Conservation (phyloP, 371 early-diverging fungal genomes). For the Mortierella sp. region DNA sequence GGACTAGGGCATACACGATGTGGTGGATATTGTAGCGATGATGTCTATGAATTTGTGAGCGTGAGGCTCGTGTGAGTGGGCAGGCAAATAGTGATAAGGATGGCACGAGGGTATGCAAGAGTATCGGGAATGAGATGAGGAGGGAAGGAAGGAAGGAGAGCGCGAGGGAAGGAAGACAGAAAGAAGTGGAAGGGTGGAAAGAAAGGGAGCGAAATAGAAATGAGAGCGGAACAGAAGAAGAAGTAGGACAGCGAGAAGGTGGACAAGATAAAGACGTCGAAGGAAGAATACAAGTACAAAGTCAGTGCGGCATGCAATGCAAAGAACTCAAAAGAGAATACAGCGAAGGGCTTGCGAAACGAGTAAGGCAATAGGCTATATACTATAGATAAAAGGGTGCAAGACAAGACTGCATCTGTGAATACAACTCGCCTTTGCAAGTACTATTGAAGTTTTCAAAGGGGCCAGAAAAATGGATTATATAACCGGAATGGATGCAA, state of each 20-base stretch:
- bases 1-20: not conserved
- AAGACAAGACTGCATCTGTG: no score
- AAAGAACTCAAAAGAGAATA: no score
- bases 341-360: no score
- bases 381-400: no score
- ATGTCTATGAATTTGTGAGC: not conserved
- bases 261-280: not conserved
- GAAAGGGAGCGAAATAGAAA: not conserved
- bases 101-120: slow-evolving; percentile 3
- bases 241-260: not conserved
- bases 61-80: not conserved
- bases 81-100: not conserved
- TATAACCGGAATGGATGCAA: no score
- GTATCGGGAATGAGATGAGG: not conserved
- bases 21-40: not conserved
- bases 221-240: not conserved
- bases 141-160: not conserved
- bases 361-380: no score
- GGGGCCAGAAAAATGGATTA: no score
- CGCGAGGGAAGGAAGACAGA: not conserved
- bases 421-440: no score
- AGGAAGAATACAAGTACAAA: not conserved
- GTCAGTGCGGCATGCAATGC: not conserved
- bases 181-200: not conserved
- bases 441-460: no score